phyloP scores from a whole-genome alignment of 495 filamentous ascomycete genomes.

The Eremomyces bilateralis region DNA sequence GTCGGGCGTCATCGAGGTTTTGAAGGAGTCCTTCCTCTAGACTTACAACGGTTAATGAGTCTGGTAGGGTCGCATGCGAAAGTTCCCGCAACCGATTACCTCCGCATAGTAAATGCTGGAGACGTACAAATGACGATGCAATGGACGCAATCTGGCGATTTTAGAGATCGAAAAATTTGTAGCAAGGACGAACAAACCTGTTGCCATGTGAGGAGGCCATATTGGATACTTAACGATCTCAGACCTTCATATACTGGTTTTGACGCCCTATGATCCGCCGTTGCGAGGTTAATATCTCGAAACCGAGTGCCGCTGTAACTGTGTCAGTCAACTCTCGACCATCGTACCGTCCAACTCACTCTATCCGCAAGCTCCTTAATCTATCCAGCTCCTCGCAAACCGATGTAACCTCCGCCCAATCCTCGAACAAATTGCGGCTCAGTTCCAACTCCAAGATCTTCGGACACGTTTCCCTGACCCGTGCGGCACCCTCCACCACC shows the following conservation, averaged over 20 bases:
- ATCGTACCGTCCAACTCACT: slow-evolving; percentile 42
- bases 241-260: slow-evolving; percentile 33
- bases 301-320: slow-evolving; percentile 55
- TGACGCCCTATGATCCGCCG: slow-evolving; percentile 14
- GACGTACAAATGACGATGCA: neutral
- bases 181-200: slow-evolving; percentile 29
- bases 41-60: slow-evolving; percentile 32
- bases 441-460: slow-evolving; percentile 69
- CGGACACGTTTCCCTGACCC: slow-evolving; percentile 15
- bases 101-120: neutral
- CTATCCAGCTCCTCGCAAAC: slow-evolving; percentile 45
- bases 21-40: slow-evolving; percentile 59
- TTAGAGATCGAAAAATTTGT: slow-evolving; percentile 9
- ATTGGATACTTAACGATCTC: slow-evolving; percentile 47
- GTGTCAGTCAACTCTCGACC: neutral
- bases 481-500: slow-evolving; percentile 13
- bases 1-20: slow-evolving; percentile 29
- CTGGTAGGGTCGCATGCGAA: slow-evolving; percentile 12
- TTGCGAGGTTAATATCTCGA: slow-evolving; percentile 21
- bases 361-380: slow-evolving; percentile 43
- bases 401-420: slow-evolving; percentile 36
- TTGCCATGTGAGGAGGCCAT: slow-evolving; percentile 50
- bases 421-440: slow-evolving; percentile 59
- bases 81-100: neutral
- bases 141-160: neutral